Base-by-base conservation (phyloP, 805 yeast genomes). In the Spathaspora hagerdaliae region DNA sequence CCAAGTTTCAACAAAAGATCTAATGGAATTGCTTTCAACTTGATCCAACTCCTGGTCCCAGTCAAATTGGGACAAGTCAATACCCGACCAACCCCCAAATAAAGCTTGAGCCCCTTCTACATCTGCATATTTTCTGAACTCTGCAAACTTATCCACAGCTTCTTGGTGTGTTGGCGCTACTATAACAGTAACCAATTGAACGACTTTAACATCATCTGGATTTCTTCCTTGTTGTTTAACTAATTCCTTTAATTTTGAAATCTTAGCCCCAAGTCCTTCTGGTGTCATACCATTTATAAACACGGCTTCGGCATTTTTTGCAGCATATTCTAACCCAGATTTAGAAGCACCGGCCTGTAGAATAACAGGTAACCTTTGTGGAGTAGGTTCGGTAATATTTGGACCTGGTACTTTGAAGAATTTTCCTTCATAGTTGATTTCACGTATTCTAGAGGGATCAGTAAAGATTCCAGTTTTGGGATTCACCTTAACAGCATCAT, bases 321-420 rank as follows among this genome's bases (percentile, higher is more conserved):
- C 74, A 0, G 74, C 77, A 44, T 71, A 60, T 19, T 69, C 69
- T 31, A 61, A 55, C 5, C 78, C 78, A 19, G 60, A 60, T n/a
- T 64, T 54, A 3, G 77, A 72, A 11, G 71, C 59, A 5, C 78
- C 78, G 2, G 78, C 78, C 53, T 72, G 75, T 39, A 73, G 59
- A 34, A 73, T 54, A 8, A 74, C 67, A 1, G 78, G 78, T 7
- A 74, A 55, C 41, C 75, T 58, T 49, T 73, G 77, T 12, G 51
- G 44, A 9, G 74, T 61, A 1, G 77, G 77, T 35, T 63, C 65
- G 6, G 68, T 60, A 42, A 73, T 68, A 48, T 59, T 65, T 2
- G 75, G 76, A 5, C 75, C 76, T n/a, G 72, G 71, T 6, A 74
- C 73, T 6, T 61, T 69, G 51, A 59, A 73, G 49, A 58, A 61